Evolutionary conservation across 139 green algal species (phyloP), one percentile per base, ranked within the genome.

Genomic region (Asterochloris erici): DNA sequence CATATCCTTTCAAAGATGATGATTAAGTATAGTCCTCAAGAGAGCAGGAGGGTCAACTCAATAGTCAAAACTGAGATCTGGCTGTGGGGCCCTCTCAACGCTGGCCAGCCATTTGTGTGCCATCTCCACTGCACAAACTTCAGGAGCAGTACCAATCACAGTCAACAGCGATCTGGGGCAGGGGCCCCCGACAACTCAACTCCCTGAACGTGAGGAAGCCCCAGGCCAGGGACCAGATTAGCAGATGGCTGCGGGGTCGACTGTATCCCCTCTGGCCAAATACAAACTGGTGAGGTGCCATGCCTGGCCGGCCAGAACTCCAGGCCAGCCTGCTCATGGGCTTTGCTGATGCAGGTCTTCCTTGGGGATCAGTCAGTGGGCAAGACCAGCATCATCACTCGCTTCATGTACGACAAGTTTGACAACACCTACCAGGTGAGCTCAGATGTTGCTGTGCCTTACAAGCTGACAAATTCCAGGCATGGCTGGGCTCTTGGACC

Each of bases 391-490:
- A 98, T 99, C 82, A 99, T 99, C 83, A 99, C 96, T 0, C 88
- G 97, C 0, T 99, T 99, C 85, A 99, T 99, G 97, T 99, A 99
- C 88, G 97, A 99, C 87, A 99, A 99, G 88, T 99, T 99, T 86
- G 97, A 99, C 85, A 98, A 96, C 86, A 97, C 92, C 1, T 99
- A 99, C 83, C 97, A 99, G 94, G 95, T 94, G 62, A 23, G 82
- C 13, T 60, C 16, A 62, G 9, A 26, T 9, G 11, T 24, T 60
- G 75, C n/a, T 9, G 14, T 77, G 71, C 71, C 23, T 77, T 9
- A 16, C 26, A 77, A 38, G 71, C 26, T 77, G 71, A 47, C 23
- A 2, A 29, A 9, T 2, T 38, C 71, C 71, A 19, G 26, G 16
- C 23, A 19, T 28, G 71, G 38, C 19, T 64, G 19, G 9, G 66